Percentiles rank a stretch among this genome's conserved stretches.
phyloP scores from a whole-genome alignment of 2,329 filamentous ascomycete species.

The Ceratocystis variospora region DNA sequence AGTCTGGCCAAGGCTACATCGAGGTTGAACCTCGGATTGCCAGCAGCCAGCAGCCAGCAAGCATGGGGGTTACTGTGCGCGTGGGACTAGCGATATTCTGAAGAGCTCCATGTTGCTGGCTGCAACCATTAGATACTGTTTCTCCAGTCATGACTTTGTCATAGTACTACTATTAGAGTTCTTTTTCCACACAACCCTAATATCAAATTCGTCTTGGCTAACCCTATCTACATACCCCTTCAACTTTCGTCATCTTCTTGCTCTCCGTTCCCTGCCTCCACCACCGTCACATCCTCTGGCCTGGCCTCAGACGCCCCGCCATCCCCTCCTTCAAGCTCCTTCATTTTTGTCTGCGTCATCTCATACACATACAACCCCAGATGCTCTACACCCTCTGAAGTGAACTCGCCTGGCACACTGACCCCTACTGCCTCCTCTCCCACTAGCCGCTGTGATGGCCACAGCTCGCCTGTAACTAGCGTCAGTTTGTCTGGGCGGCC shows the following conservation, averaged over 20 bases:
- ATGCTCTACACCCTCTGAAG: slow-evolving; percentile 88
- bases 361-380: slow-evolving; percentile 91
- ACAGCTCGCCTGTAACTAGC: slow-evolving; percentile 77
- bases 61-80: not conserved
- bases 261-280: not conserved
- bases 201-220: too few relatives aligned
- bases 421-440: slow-evolving; percentile 29
- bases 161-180: too few relatives aligned
- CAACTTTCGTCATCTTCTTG: not conserved
- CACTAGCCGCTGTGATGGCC: slow-evolving; percentile 46
- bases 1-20: not conserved
- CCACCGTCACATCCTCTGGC: slow-evolving; percentile 19
- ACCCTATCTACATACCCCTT: too few relatives aligned
- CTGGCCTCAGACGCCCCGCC: slow-evolving; percentile 25
- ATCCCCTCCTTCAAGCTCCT: slow-evolving; percentile 31
- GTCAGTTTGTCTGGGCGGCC: slow-evolving; percentile 62
- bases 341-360: slow-evolving; percentile 60
- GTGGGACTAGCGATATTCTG: not conserved
- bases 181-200: too few relatives aligned
- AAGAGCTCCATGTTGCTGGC: too few relatives aligned
- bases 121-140: too few relatives aligned
- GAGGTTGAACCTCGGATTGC: not conserved
- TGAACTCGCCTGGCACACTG: slow-evolving; percentile 42
- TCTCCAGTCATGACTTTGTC: too few relatives aligned
- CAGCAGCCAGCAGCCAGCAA: not conserved